Evolutionary conservation across 106 monocot species (phyloP).

Genomic region (Vanilla planifolia): DNA sequence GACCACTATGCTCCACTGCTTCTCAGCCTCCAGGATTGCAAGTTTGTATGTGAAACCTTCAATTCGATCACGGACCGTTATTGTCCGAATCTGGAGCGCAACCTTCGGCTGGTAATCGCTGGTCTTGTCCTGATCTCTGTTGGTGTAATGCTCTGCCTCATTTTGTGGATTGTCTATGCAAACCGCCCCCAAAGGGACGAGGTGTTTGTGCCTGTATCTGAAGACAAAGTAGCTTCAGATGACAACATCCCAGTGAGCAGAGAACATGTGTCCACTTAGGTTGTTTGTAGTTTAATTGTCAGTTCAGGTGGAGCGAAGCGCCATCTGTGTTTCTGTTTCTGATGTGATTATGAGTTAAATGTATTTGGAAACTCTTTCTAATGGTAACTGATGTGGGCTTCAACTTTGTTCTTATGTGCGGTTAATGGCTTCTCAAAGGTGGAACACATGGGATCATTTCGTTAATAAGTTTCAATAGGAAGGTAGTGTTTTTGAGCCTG

Average conservation of each 20-base stretch:
- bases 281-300: not conserved
- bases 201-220: constrained; percentile 38
- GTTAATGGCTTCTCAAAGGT: no score
- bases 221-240: constrained; percentile 18
- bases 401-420: no score
- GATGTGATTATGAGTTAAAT: not conserved
- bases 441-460: no score
- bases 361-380: not conserved
- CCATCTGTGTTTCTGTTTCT: not conserved
- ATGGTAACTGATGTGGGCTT: not conserved
- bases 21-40: constrained; percentile 59
- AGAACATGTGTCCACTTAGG: not conserved
- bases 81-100: constrained; percentile 39
- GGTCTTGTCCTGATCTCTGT: constrained; percentile 46
- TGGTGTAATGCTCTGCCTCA: constrained; percentile 55
- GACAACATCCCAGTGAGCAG: constrained; percentile 2
- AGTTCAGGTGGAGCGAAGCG: constrained; percentile 5
- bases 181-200: constrained; percentile 72
- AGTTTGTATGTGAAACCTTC: constrained; percentile 61
- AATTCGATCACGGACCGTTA: constrained; percentile 27
- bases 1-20: constrained; percentile 57
- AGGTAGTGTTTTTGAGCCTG: no score
- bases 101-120: constrained; percentile 37
- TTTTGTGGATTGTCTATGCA: constrained; percentile 58
- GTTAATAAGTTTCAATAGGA: no score